Base-by-base conservation (phyloP, 176 grass and related monocot genomes). In the Juncus inflexus region DNA sequence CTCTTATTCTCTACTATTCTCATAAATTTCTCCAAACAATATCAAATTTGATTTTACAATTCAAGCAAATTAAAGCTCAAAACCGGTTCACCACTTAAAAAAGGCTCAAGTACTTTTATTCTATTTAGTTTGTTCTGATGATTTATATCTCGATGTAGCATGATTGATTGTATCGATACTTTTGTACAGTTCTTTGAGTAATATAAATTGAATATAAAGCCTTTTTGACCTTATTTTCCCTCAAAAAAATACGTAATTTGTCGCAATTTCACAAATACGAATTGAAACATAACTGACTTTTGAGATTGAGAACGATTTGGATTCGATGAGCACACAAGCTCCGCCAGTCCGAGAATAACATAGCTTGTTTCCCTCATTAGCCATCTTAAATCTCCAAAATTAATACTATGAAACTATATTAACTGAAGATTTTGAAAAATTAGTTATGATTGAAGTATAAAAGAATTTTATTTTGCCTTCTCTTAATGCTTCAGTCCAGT, bases 231-330 rank as follows among this genome's bases (percentile, higher is more conserved):
- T 15, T 60, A 2, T 13, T 6, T 11, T 43, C 13, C 2, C 14
- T 13, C 13, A 55, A 60, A 54, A 53, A 68, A 9, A 61, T 10
- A 53, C 1, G n/a, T 3, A 66, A 11, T 10, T 11, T 3, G 6
- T 15, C 5, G 43, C 3, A n/a, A 60, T 47, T 47, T 47, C 43
- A 47, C 43, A 9, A 55, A 42, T 11, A 57, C 13, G 45, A 12
- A 41, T 19, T 6, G 35, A 13, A 59, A 59, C 42, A 11, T 15
- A 69, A 42, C 38, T 56, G 3, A 83, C 86, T 82, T 90, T 90
- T 90, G 79, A 90, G 66, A 49, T 80, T 83, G 72, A 90, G 87
- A 6, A 77, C 71, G 72, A 86, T 86, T 38, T 83, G 83, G 57
- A n/a, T 74, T 11, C 87, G 82, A 62, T 86, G 87, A 57, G 83